These are phyloP conservation scores for Thelonectria discophora DNA, from an alignment of 2,329 filamentous ascomycete genomes.

Conservation along the genomic window DNA sequence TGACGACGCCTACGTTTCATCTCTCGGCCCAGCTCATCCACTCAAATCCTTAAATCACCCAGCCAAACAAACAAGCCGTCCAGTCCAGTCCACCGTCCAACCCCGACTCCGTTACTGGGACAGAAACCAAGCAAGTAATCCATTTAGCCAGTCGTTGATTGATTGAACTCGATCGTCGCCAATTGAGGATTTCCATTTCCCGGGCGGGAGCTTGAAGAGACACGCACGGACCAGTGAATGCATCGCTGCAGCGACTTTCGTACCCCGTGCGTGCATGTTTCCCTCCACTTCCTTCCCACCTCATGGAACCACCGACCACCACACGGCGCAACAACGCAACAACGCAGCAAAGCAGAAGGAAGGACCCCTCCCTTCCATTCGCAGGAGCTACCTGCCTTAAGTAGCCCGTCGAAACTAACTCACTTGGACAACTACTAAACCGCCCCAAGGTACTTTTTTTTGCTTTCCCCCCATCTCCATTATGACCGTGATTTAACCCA, in stretches of 20 bases:
- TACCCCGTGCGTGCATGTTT: neutral
- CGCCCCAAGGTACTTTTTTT: slow-evolving; percentile 2
- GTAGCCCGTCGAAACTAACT: neutral
- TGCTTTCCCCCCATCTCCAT: slow-evolving; percentile 3
- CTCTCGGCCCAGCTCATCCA: slow-evolving; percentile 3
- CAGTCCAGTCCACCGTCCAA: no score
- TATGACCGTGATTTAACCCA: neutral
- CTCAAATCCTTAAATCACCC: slow-evolving; percentile 6
- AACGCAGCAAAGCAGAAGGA: neutral
- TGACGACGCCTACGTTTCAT: slow-evolving; percentile 22
- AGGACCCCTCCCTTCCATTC: neutral
- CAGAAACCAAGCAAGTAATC: slow-evolving; percentile 1
- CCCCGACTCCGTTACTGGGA: neutral
- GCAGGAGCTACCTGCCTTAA: neutral
- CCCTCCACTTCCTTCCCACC: no score
- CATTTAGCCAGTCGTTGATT: slow-evolving; percentile 15
- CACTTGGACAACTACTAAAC: neutral
- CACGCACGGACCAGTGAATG: slow-evolving; percentile 14
- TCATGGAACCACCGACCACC: no score
- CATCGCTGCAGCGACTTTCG: neutral
- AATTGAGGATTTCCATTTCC: no score
- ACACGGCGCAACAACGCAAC: no score
- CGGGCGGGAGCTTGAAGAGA: slow-evolving; percentile 6
- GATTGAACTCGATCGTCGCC: slow-evolving; percentile 6
- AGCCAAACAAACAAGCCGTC: neutral